phyloP scores from a whole-genome alignment of 176 grass and related monocot genomes.

The Musa schizocarpa region DNA sequence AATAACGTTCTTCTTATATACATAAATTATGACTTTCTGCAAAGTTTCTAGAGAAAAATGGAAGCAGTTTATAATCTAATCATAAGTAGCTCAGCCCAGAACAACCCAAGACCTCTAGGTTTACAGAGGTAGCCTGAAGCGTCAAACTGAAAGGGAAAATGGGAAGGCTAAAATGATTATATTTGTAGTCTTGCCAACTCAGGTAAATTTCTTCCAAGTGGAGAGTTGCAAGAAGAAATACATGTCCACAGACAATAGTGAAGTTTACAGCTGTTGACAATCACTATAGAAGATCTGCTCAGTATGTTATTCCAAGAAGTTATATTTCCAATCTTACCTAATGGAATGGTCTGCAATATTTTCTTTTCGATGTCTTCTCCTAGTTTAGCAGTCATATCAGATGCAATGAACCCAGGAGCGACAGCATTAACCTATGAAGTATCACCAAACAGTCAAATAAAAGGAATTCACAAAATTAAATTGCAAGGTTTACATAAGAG shows the following conservation, averaged over 20 bases:
- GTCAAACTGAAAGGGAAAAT: background rate
- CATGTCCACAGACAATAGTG: background rate
- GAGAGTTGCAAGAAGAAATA: background rate
- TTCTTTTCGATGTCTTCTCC: constrained; percentile 85
- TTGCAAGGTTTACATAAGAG: background rate
- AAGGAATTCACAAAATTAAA: background rate
- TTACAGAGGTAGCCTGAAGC: background rate
- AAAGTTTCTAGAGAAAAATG: too few relatives aligned
- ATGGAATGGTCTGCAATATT: constrained; percentile 67
- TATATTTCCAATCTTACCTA: constrained; percentile 39
- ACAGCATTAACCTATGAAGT: constrained; percentile 78
- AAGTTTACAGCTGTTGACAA: background rate
- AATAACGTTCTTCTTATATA: background rate
- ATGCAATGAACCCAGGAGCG: constrained; percentile 87
- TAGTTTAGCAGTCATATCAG: constrained; percentile 89
- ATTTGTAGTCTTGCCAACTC: background rate
- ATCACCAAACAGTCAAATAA: background rate
- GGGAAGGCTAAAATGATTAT: background rate
- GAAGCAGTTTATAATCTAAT: background rate
- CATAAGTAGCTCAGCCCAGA: background rate
- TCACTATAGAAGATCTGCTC: too few relatives aligned
- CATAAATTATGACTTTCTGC: background rate
- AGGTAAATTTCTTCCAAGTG: background rate
- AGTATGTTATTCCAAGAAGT: background rate
- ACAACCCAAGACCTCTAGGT: background rate